These are phyloP conservation scores for Eucalyptus camaldulensis DNA, from an alignment of 345 rosid genomes.

Conservation along the genomic window DNA sequence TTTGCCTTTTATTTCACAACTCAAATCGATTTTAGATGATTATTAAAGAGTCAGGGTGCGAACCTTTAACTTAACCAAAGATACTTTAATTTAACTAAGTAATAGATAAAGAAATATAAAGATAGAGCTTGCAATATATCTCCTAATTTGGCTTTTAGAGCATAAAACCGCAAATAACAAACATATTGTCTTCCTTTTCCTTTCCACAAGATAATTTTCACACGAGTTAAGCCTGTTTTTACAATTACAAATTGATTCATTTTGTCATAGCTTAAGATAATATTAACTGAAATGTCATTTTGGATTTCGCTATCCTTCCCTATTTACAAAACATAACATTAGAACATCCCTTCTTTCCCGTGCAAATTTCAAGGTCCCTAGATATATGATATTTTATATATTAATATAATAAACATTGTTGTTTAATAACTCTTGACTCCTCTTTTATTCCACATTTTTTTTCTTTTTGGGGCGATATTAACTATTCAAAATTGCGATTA, in stretches of 20 bases:
- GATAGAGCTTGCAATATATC: neutral
- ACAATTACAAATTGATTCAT: accelerated
- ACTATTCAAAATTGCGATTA: neutral
- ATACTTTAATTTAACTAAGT: neutral
- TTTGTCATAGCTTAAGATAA: neutral
- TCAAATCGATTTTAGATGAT: neutral
- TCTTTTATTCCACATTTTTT: neutral
- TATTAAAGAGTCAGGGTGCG: neutral
- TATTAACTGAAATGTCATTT: neutral
- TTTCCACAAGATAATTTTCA: neutral
- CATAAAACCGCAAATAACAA: neutral
- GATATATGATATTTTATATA: neutral
- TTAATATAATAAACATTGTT: neutral
- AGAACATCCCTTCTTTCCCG: neutral
- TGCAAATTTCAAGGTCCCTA: neutral
- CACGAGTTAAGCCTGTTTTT: neutral
- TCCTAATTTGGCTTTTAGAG: neutral
- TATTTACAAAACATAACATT: neutral
- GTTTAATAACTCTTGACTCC: neutral
- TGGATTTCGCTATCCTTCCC: neutral
- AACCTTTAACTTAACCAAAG: neutral
- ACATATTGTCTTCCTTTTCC: neutral
- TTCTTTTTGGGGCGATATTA: neutral
- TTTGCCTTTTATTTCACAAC: neutral
- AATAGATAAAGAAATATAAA: neutral